phyloP scores from a whole-genome alignment of 805 yeast genomes.

The Kuraishia hungarica region DNA sequence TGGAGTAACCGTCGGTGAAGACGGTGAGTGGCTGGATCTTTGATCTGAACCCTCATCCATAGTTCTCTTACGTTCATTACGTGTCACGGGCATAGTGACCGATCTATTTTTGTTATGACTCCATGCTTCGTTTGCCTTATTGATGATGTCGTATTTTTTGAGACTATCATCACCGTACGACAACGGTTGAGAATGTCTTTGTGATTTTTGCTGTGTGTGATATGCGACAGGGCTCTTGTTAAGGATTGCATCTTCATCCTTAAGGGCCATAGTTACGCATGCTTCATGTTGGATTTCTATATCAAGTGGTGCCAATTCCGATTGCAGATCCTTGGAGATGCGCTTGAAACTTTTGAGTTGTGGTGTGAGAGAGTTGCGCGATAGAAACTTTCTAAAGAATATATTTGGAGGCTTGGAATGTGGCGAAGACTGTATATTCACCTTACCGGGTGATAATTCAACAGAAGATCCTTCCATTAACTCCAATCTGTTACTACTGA shows the following conservation, averaged over 20 bases:
- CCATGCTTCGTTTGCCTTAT: conserved; percentile 27
- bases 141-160: conserved; percentile 24
- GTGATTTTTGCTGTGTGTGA: neutral
- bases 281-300: conserved; percentile 26
- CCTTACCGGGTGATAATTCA: neutral
- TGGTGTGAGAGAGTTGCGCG: conserved; percentile 21
- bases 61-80: neutral
- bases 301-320: conserved; percentile 25
- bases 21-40: neutral
- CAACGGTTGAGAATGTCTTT: conserved; percentile 1
- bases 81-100: neutral
- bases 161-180: conserved; percentile 11
- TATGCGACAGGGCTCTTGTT: conserved; percentile 5
- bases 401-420: conserved; percentile 10
- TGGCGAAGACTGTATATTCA: neutral
- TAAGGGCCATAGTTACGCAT: conserved; percentile 20
- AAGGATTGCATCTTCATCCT: conserved; percentile 19
- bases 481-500: neutral
- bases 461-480: neutral
- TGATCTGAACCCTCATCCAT: neutral
- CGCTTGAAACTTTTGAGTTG: conserved; percentile 26
- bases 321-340: conserved; percentile 22
- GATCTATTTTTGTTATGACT: conserved; percentile 14
- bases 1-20: neutral
- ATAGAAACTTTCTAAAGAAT: conserved; percentile 21